These are phyloP conservation scores for Melampsora americana DNA, from an alignment of 1,284 basidiomycete genomes.

Conservation along the genomic window DNA sequence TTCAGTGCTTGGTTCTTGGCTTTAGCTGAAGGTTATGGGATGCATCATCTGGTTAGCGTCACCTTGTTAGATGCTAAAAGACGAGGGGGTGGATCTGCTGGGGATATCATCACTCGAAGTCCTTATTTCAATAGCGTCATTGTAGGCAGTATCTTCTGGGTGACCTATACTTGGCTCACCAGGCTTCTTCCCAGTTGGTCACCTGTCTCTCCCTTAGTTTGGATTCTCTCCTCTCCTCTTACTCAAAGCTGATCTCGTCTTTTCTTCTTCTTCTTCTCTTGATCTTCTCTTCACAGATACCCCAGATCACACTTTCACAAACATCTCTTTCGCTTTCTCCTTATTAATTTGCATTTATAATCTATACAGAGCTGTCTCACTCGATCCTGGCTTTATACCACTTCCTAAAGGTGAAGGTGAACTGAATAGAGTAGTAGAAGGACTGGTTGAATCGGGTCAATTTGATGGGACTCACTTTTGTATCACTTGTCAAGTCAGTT, in stretches of 20 bases:
- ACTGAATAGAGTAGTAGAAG: conserved; percentile 77
- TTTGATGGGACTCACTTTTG: conserved; percentile 95
- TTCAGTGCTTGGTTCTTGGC: conserved; percentile 80
- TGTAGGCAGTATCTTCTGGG: conserved; percentile 78
- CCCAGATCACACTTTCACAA: conserved; percentile 69
- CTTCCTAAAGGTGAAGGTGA: conserved; percentile 71
- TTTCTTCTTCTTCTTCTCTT: background rate
- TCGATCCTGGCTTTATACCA: conserved; percentile 87
- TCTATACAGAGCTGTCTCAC: conserved; percentile 80
- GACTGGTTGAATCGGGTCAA: conserved; percentile 76
- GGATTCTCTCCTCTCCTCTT: conserved; percentile 48
- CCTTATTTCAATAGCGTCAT: conserved; percentile 94
- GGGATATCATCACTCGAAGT: conserved; percentile 54
- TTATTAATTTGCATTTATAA: conserved; percentile 75
- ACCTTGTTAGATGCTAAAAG: conserved; percentile 68
- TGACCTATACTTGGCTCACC: conserved; percentile 75
- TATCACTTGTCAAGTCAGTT: conserved; percentile 77
- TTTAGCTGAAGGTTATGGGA: conserved; percentile 77
- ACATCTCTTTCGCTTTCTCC: conserved; percentile 70
- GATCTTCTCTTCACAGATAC: conserved; percentile 64
- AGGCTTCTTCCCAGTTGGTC: conserved; percentile 66
- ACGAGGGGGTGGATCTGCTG: conserved; percentile 49
- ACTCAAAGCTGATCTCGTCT: background rate
- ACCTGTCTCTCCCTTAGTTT: background rate
- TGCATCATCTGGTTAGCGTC: conserved; percentile 86